phyloP scores from a whole-genome alignment of 2,329 filamentous ascomycete genomes.

The Hypomyces rosellus region DNA sequence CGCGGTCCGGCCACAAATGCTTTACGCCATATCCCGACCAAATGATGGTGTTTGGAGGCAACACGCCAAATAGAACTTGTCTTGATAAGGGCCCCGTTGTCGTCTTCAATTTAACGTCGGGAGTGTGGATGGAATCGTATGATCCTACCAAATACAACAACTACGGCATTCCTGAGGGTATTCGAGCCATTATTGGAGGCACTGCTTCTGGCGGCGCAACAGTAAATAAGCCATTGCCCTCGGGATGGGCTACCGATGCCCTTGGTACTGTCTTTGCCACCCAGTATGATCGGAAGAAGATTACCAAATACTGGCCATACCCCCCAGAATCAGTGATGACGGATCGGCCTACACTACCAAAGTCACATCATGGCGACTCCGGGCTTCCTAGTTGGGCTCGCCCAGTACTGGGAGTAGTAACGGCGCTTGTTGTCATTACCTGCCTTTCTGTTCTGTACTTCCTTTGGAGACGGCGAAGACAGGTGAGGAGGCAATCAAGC shows the following conservation, averaged over 20 bases:
- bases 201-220: conserved; percentile 62
- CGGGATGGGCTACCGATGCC: conserved; percentile 44
- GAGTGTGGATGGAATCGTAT: conserved; percentile 65
- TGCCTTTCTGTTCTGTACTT: conserved; percentile 44
- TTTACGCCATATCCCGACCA: conserved; percentile 71
- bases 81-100: conserved; percentile 48
- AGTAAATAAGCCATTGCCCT: conserved; percentile 54
- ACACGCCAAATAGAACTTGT: conserved; percentile 35
- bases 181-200: conserved; percentile 64
- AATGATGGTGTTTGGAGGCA: conserved; percentile 73
- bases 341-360: conserved; percentile 14
- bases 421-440: conserved; percentile 51
- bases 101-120: conserved; percentile 66
- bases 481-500: conserved; percentile 29
- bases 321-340: conserved; percentile 21
- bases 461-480: conserved; percentile 45
- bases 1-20: conserved; percentile 67
- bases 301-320: conserved; percentile 58
- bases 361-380: conserved; percentile 22
- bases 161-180: conserved; percentile 63
- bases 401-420: conserved; percentile 56
- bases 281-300: conserved; percentile 49
- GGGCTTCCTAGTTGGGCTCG: conserved; percentile 51
- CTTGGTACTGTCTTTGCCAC: conserved; percentile 49
- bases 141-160: conserved; percentile 54